Conservation (phyloP, 1,284 basidiomycete genomes). For the Naganishia sp. region DNA sequence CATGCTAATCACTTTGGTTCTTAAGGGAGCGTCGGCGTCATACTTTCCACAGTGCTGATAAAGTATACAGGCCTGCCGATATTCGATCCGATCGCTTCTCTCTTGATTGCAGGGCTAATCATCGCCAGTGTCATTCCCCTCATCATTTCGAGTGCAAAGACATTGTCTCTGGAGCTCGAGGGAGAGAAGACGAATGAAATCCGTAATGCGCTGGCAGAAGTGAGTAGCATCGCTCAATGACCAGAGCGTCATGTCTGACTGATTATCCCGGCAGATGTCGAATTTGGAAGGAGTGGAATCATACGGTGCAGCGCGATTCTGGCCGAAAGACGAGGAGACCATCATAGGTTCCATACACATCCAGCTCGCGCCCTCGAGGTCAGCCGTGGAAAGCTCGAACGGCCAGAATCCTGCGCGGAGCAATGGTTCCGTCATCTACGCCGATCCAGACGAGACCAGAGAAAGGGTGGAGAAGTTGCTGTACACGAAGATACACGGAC, state of each 20-base stretch:
- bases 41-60: slow-evolving; percentile 93
- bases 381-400: slow-evolving; percentile 61
- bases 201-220: slow-evolving; percentile 72
- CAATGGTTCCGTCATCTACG: slow-evolving; percentile 26
- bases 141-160: slow-evolving; percentile 86
- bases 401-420: slow-evolving; percentile 48
- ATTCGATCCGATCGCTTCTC: slow-evolving; percentile 95
- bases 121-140: slow-evolving; percentile 93
- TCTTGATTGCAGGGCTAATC: slow-evolving; percentile 95
- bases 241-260: background rate
- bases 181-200: slow-evolving; percentile 67
- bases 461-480: slow-evolving; percentile 69
- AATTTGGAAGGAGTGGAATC: slow-evolving; percentile 75
- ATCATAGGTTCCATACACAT: slow-evolving; percentile 89
- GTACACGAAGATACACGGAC: slow-evolving; percentile 68
- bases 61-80: slow-evolving; percentile 99
- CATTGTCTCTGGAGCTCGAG: slow-evolving; percentile 83
- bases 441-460: slow-evolving; percentile 32
- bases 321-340: slow-evolving; percentile 88
- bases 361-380: slow-evolving; percentile 63
- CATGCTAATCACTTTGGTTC: background rate
- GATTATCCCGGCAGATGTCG: slow-evolving; percentile 57
- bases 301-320: slow-evolving; percentile 82
- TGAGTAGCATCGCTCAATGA: slow-evolving; percentile 51
- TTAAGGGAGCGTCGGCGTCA: slow-evolving; percentile 75